Evolutionary conservation across 176 grass and related monocot species (phyloP), one percentile per base, ranked within the genome.

Genomic region (Alloteropsis semialata): DNA sequence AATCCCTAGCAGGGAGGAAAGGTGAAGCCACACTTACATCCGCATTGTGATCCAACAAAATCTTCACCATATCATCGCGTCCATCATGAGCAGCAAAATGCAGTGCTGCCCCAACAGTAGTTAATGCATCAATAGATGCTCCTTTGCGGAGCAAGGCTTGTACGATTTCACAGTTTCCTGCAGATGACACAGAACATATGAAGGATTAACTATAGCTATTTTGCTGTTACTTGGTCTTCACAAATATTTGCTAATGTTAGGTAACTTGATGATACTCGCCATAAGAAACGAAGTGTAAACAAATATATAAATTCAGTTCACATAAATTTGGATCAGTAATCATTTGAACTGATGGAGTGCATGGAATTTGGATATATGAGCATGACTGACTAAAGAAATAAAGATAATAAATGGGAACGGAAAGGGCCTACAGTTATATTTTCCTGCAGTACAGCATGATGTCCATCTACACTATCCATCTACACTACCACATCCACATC

Each of bases 101-200:
- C 3, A 72, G 44, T 10, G 69, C 25, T 30, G 69, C 28, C 14
- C 69, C 44, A 72, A 12, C 69, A 32, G 28, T 8, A 50, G 69
- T 50, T 72, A 72, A 29, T 33, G 69, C 25, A 32, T 72, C 43
- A 49, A 50, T n/a, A 72, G 50, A 4, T 30, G 69, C 69, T 50
- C 69, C 69, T 72, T 72, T 72, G 7, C 15, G 17, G 36, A 42
- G 44, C 11, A 72, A 72, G 27, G 28, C 27, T 32, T 50, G 2
- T 72, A 72, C 69, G 50, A 72, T 72, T 72, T 72, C 69, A 19
- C 69, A 50, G 16, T 50, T 28, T 72, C 69, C 69, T 72, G 44
- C 5, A 50, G 2, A 46, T 14, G 36, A 50, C 29, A 29, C 2
- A 33, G 25, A 32, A 29, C 8, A 49, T 32, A 48, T 72, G 39